Percentiles rank a stretch among this genome's conserved stretches.
These are phyloP conservation scores for Talaromyces islandicus DNA, from an alignment of 2,329 filamentous ascomycete genomes.

Conservation along the genomic window DNA sequence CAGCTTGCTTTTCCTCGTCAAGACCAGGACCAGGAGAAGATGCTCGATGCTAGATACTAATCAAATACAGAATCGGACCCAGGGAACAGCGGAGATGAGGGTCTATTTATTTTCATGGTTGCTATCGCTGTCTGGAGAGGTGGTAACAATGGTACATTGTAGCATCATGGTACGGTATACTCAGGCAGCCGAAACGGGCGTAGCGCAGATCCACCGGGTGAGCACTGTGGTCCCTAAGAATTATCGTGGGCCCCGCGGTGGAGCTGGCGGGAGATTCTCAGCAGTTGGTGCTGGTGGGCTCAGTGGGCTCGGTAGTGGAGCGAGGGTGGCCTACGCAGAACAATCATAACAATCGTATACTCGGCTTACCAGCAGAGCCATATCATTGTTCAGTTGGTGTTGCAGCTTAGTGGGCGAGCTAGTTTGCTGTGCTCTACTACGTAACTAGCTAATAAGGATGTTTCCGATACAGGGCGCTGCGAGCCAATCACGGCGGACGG, in stretches of 20 bases:
- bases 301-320: no score
- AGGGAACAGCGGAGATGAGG: not conserved
- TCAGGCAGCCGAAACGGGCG: slow-evolving; percentile 10
- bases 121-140: not conserved
- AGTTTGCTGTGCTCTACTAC: not conserved
- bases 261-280: slow-evolving; percentile 7
- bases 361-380: not conserved
- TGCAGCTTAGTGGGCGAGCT: not conserved
- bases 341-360: not conserved
- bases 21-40: not conserved
- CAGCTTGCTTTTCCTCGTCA: not conserved
- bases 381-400: not conserved
- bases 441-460: no score
- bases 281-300: not conserved
- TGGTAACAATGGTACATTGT: not conserved
- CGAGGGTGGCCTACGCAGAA: not conserved
- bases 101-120: slow-evolving; percentile 3
- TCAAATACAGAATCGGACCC: slow-evolving; percentile 2
- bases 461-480: not conserved
- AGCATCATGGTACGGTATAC: not conserved
- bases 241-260: slow-evolving; percentile 26
- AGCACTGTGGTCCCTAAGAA: slow-evolving; percentile 32
- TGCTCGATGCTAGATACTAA: not conserved
- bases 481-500: not conserved
- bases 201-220: slow-evolving; percentile 23